Percentiles rank a stretch among this genome's conserved stretches.
Evolutionary conservation across 805 yeast genomes (phyloP).

Genomic region (Candida succiphila): DNA sequence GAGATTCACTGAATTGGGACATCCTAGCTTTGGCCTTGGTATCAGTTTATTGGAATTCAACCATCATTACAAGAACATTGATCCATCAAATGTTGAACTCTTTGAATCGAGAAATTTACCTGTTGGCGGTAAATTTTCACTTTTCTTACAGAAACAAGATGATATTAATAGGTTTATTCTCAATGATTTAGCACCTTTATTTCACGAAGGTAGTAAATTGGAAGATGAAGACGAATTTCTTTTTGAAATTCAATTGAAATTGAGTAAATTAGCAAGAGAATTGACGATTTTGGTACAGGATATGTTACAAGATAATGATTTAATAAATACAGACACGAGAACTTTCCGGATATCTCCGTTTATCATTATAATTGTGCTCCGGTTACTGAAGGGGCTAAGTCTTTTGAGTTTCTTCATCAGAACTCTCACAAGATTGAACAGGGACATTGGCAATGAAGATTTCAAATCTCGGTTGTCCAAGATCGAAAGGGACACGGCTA

Average conservation of each 20-base stretch:
- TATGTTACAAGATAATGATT: conserved; percentile 16
- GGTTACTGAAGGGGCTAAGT: conserved; percentile 15
- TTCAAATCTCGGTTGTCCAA: conserved; percentile 15
- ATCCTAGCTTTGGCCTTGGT: no score
- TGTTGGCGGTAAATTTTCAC: no score
- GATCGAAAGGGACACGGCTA: background rate
- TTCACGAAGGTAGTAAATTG: conserved; percentile 5
- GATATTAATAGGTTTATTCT: background rate
- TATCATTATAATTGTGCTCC: conserved; percentile 14
- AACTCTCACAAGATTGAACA: conserved; percentile 15
- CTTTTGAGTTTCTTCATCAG: conserved; percentile 8
- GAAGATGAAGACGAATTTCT: conserved; percentile 13
- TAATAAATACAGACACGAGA: background rate
- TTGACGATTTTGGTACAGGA: conserved; percentile 19
- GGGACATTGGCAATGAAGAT: conserved; percentile 8
- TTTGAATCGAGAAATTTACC: no score
- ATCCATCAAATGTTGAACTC: no score
- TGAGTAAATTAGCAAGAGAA: conserved; percentile 18
- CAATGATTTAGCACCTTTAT: conserved; percentile 3
- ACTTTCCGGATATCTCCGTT: conserved; percentile 13
- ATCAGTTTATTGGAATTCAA: no score
- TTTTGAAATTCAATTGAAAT: conserved; percentile 20
- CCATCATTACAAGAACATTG: no score
- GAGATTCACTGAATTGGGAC: no score
- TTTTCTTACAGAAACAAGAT: no score